Conservation (phyloP, 768 basidiomycete species). For the Butyriboletus loyo region DNA sequence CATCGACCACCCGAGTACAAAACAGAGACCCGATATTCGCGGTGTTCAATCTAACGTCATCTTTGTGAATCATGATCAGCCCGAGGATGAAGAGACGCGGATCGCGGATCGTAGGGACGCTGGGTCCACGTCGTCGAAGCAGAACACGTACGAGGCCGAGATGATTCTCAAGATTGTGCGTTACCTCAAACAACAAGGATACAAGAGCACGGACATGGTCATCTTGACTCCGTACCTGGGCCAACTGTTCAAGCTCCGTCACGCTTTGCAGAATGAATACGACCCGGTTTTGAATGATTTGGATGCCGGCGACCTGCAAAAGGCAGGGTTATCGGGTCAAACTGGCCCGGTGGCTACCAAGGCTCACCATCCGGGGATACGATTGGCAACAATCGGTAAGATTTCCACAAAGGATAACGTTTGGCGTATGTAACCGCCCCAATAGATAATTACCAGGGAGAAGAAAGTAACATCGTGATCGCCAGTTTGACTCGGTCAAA, state of each 20-base stretch:
- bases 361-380: slow-evolving; percentile 37
- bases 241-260: slow-evolving; percentile 51
- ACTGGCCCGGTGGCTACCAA: slow-evolving; percentile 37
- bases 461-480: slow-evolving; percentile 69
- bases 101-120: slow-evolving; percentile 47
- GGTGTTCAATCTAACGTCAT: slow-evolving; percentile 60
- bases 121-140: slow-evolving; percentile 53
- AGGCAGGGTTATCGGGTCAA: slow-evolving; percentile 51
- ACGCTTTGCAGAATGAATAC: slow-evolving; percentile 39
- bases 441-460: slow-evolving; percentile 74
- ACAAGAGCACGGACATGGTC: slow-evolving; percentile 57
- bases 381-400: slow-evolving; percentile 67
- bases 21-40: slow-evolving; percentile 46
- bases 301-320: slow-evolving; percentile 56
- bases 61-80: slow-evolving; percentile 56
- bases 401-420: not conserved
- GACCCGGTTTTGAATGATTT: slow-evolving; percentile 66
- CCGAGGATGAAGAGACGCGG: slow-evolving; percentile 47
- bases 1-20: slow-evolving; percentile 50
- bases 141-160: slow-evolving; percentile 55
- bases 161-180: slow-evolving; percentile 68
- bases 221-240: slow-evolving; percentile 70
- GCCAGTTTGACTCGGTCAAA: slow-evolving; percentile 64
- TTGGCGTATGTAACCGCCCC: not conserved
- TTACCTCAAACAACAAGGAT: slow-evolving; percentile 69